phyloP scores from a whole-genome alignment of 371 early-diverging fungal species.

The Choanephora cucurbitarum region DNA sequence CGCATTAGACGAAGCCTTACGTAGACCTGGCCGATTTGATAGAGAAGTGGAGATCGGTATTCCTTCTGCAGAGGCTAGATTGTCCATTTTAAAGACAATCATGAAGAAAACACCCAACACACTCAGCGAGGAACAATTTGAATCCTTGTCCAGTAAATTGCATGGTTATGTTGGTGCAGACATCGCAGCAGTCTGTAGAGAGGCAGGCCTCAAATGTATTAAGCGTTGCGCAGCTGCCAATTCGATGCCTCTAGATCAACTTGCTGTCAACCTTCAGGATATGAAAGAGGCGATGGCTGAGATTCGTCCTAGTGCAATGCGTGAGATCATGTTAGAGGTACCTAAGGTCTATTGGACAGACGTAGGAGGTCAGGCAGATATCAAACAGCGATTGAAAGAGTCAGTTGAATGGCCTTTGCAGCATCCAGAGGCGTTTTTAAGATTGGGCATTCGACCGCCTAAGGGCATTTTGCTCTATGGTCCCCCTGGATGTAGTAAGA shows the following conservation, averaged over 20 bases:
- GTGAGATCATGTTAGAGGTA: conserved; percentile 93
- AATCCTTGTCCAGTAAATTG: conserved; percentile 61
- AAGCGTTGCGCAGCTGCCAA: conserved; percentile 46
- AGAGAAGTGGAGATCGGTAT: conserved; percentile 95
- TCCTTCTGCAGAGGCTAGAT: conserved; percentile 75
- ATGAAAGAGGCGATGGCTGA: conserved; percentile 62
- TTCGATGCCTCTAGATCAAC: neutral
- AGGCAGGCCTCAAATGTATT: conserved; percentile 88
- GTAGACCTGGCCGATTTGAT: conserved; percentile 98
- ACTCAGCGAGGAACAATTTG: conserved; percentile 59
- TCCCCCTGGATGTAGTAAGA: conserved; percentile 98
- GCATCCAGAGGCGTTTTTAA: conserved; percentile 88
- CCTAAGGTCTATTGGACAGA: conserved; percentile 96
- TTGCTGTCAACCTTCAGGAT: conserved; percentile 42
- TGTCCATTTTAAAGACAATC: conserved; percentile 77
- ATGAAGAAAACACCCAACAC: conserved; percentile 71
- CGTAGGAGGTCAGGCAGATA: conserved; percentile 96
- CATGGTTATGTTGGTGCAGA: conserved; percentile 99
- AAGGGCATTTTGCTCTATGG: conserved; percentile 97
- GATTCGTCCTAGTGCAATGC: conserved; percentile 93
- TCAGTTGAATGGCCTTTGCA: conserved; percentile 98
- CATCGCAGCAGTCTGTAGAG: conserved; percentile 82
- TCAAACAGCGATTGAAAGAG: conserved; percentile 95
- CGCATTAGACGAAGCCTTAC: conserved; percentile 92
- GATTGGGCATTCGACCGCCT: conserved; percentile 91